These are phyloP conservation scores for Thuja plicata DNA, from an alignment of 83 land plant genomes.

Conservation along the genomic window DNA sequence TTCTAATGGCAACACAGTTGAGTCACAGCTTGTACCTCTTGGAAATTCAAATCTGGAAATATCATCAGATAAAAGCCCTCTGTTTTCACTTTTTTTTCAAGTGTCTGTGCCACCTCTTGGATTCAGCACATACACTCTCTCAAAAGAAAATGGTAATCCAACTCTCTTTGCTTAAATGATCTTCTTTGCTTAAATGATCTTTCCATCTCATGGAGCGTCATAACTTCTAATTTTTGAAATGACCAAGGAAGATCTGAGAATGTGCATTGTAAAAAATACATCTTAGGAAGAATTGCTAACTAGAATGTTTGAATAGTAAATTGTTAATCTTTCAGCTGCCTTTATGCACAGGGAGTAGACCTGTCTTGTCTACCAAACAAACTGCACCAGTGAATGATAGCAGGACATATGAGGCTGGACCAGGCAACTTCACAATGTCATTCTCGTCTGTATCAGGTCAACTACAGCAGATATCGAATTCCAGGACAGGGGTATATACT, in stretches of 20 bases:
- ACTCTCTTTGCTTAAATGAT: neutral
- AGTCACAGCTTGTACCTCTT: conserved; percentile 54
- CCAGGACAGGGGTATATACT: conserved; percentile 51
- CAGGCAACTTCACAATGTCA: neutral
- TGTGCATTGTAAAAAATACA: neutral
- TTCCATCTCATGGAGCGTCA: neutral
- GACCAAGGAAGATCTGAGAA: neutral
- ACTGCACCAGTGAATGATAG: neutral
- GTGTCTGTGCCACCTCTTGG: conserved; percentile 86
- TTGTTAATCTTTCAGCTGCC: neutral
- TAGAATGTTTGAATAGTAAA: neutral
- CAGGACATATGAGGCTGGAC: conserved; percentile 43
- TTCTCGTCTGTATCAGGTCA: conserved; percentile 60
- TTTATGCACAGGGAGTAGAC: conserved; percentile 21
- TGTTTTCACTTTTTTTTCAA: conserved; percentile 67
- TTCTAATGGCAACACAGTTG: conserved; percentile 55
- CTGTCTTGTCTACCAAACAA: conserved; percentile 17
- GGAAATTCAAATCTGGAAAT: conserved; percentile 52
- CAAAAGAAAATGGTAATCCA: conserved; percentile 19
- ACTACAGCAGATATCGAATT: conserved; percentile 46
- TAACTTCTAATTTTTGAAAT: neutral
- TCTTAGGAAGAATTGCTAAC: neutral
- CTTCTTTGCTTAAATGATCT: neutral
- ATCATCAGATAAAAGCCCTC: conserved; percentile 31
- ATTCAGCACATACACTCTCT: conserved; percentile 68